Base-by-base conservation (phyloP, 495 filamentous ascomycete species). In the Penicillium lividum region DNA sequence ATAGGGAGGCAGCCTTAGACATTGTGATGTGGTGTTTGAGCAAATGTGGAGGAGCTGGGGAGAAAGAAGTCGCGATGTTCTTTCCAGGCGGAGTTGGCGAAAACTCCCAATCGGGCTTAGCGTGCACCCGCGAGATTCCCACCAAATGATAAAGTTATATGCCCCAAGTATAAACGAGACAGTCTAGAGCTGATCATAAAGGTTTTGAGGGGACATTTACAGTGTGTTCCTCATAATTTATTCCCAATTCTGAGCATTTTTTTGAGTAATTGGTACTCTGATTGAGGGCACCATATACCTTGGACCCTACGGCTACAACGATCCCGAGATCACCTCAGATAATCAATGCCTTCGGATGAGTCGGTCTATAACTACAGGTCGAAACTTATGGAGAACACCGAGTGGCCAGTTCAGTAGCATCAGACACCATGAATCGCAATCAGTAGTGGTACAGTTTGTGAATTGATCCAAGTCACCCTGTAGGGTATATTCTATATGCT, bases 1-100 rank as follows among this genome's bases (percentile, higher is more conserved):
- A 96, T 68, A 88, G 85, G 18, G 53, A 45, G 29, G 90, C 84
- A 31, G 62, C 61, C 57, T 64, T 69, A 1, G 61, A 60, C 66
- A 72, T 69, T 48, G 56, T 65, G 58, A 54, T 53, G 60, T 31
- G 53, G 28, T 45, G 29, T 28, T 29, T 36, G 43, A 30, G 44
- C 40, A 45, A 49, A 27, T 28, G 27, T 52, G 36, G 30, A 42
- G 51, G 56, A 51, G 44, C 46, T 57, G 53, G 47, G 52, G 13
- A 49, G 53, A 44, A 57, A 28, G 44, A 30, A 22, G 30, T 33
- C 31, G 13, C 40, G 43, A 51, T 27, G 43, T 54, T 40, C 44
- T 44, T 40, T 27, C 45, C 22, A 36, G 57, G 50, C 58, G 66
- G 56, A 68, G 64, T 60, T 68, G 60, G 63, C 48, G 44, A 68